These are phyloP conservation scores for Colletotrichum musicola DNA, from an alignment of 2,329 filamentous ascomycete genomes.

Conservation along the genomic window DNA sequence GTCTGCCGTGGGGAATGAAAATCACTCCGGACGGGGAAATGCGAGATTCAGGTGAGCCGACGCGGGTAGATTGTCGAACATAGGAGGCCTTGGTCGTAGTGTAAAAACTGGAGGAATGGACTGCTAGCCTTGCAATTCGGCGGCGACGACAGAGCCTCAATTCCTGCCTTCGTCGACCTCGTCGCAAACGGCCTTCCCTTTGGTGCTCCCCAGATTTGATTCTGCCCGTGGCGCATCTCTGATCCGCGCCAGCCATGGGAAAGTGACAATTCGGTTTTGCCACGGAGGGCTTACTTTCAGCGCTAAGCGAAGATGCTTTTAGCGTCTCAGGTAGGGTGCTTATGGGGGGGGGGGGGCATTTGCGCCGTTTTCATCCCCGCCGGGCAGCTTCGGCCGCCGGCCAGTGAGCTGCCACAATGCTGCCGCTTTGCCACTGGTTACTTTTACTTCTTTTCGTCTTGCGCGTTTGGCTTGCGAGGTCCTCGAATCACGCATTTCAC, in stretches of 20 bases:
- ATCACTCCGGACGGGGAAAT: conserved; percentile 23
- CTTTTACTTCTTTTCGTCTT: background rate
- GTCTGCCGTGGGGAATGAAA: conserved; percentile 32
- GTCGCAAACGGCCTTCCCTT: conserved; percentile 3
- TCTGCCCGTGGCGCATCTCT: background rate
- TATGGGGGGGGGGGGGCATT: background rate
- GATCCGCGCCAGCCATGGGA: conserved; percentile 9
- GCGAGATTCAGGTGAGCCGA: conserved; percentile 39
- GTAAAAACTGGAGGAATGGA: conserved; percentile 9
- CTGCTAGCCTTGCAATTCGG: background rate
- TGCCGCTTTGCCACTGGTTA: background rate
- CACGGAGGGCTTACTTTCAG: background rate
- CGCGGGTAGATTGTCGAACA: conserved; percentile 38
- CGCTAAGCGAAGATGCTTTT: background rate
- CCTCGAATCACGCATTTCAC: no score
- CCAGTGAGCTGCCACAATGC: background rate
- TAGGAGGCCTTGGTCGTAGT: background rate
- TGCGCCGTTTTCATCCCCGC: conserved; percentile 19
- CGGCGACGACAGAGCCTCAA: conserved; percentile 23
- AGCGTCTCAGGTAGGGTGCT: background rate
- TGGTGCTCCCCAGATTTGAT: background rate
- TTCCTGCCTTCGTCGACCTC: background rate
- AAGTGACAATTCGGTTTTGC: conserved; percentile 27
- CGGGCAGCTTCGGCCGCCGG: background rate
- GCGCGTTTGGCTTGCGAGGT: background rate